Conservation (phyloP, 1,139 yeast species). For the Debaryomyces fabryi region DNA sequence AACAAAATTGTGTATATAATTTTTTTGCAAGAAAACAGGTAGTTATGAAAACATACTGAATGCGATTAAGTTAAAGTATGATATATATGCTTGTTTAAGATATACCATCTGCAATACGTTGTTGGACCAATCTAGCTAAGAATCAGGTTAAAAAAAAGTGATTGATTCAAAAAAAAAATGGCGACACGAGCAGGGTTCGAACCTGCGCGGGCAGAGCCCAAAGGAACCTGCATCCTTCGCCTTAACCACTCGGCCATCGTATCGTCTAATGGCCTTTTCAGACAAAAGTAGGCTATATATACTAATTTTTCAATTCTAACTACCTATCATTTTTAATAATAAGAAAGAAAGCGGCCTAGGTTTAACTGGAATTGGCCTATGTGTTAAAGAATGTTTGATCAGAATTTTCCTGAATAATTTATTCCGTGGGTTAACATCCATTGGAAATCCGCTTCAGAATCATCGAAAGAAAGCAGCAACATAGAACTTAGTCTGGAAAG, state of each 20-base stretch:
- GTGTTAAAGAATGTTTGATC: not conserved
- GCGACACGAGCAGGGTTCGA: slow-evolving; percentile 59
- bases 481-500: not conserved
- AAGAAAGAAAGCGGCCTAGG: not conserved
- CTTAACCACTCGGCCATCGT: slow-evolving; percentile 61
- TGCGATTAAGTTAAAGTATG: too few species aligned
- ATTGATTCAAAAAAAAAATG: slow-evolving; percentile 22
- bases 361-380: not conserved
- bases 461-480: not conserved
- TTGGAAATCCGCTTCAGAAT: not conserved
- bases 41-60: too few species aligned
- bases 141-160: too few species aligned
- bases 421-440: not conserved
- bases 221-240: slow-evolving; percentile 58
- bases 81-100: too few species aligned
- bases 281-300: not conserved
- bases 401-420: not conserved
- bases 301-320: not conserved
- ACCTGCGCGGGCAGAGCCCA: slow-evolving; percentile 60
- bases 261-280: slow-evolving; percentile 21
- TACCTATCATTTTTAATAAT: too few species aligned
- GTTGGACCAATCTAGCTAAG: too few species aligned
- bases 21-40: too few species aligned
- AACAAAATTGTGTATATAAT: too few species aligned
- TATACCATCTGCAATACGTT: too few species aligned